phyloP scores from a whole-genome alignment of 2,329 filamentous ascomycete species.

The Paecilomyces dactylethromorphus region DNA sequence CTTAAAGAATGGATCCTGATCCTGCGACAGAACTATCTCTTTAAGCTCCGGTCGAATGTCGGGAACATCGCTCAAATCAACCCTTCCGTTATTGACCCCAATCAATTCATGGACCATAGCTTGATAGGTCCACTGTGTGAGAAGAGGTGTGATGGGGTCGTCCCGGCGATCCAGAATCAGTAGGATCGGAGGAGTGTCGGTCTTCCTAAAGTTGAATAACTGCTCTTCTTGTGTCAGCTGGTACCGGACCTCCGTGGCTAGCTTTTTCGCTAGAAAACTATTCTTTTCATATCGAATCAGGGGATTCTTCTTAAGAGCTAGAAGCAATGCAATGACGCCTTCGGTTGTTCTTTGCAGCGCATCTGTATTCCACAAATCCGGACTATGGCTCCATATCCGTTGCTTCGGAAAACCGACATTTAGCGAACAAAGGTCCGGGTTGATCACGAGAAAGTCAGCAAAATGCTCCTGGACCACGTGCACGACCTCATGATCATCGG shows the following conservation, averaged over 20 bases:
- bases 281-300: constrained; percentile 90
- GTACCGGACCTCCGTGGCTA: constrained; percentile 88
- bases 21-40: constrained; percentile 91
- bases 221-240: constrained; percentile 93
- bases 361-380: constrained; percentile 88
- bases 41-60: constrained; percentile 80
- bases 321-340: constrained; percentile 72
- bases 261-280: constrained; percentile 82
- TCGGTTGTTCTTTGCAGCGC: constrained; percentile 80
- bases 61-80: constrained; percentile 76
- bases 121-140: constrained; percentile 99
- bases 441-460: constrained; percentile 90
- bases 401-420: constrained; percentile 66
- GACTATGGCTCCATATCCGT: constrained; percentile 71
- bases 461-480: constrained; percentile 93
- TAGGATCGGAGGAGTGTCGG: constrained; percentile 89
- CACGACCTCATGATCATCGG: constrained; percentile 95
- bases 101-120: constrained; percentile 99
- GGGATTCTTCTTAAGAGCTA: constrained; percentile 94
- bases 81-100: constrained; percentile 90
- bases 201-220: constrained; percentile 90
- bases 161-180: constrained; percentile 86
- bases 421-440: constrained; percentile 84
- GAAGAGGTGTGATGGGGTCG: constrained; percentile 85
- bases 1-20: constrained; percentile 97